Evolutionary conservation across 257 asterid genomes (phyloP).

Genomic region (Solanum rostratum): DNA sequence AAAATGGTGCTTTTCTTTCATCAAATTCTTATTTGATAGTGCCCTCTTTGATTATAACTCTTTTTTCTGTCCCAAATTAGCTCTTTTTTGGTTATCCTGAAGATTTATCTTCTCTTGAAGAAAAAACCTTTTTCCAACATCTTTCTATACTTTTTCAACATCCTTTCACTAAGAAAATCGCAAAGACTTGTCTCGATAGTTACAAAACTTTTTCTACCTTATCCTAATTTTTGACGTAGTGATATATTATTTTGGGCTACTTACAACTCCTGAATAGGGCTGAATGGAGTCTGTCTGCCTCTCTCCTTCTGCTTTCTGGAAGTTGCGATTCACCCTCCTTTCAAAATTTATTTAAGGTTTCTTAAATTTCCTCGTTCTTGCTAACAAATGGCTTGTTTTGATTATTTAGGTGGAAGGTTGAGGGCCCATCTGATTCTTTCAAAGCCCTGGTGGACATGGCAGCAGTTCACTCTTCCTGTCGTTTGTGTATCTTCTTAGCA

Average conservation of each 20-base stretch:
- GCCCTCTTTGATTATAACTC: background rate
- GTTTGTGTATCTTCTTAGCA: constrained; percentile 82
- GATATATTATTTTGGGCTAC: background rate
- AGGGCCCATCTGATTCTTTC: constrained; percentile 93
- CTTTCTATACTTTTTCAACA: background rate
- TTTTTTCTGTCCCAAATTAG: background rate
- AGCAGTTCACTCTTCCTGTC: constrained; percentile 98
- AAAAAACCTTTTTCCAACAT: background rate
- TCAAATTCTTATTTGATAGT: background rate
- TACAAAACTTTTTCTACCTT: background rate
- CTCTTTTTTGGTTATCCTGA: background rate
- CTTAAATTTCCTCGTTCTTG: background rate
- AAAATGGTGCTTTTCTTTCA: background rate
- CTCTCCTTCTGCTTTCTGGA: background rate
- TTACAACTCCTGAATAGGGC: background rate
- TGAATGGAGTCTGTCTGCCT: background rate
- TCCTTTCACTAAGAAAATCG: background rate
- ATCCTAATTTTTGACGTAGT: background rate
- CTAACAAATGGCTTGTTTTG: background rate
- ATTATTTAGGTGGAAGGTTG: constrained; percentile 74
- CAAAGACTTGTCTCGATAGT: background rate
- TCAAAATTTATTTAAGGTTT: background rate
- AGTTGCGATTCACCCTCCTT: background rate
- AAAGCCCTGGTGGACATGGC: constrained; percentile 98
- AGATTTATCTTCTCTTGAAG: background rate